Evolutionary conservation across 176 grass and related monocot species (phyloP), one percentile per base, ranked within the genome.

Genomic region (Microstegium vimineum): DNA sequence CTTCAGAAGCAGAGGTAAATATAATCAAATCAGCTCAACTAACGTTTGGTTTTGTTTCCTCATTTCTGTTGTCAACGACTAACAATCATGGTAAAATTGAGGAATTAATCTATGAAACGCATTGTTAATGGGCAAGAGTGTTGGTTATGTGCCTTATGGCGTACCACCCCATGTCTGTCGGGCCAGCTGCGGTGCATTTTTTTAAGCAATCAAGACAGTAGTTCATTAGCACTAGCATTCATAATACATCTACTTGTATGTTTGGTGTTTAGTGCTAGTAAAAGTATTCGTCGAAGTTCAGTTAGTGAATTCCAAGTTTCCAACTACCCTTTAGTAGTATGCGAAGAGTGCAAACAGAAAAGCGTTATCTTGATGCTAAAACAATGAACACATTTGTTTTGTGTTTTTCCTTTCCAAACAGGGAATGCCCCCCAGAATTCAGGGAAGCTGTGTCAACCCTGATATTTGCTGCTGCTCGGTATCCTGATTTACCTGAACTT

Each of bases 391-490:
- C 64, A 18, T 51, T 23, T 30, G 45, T 81, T 74, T 33, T 30
- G 36, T 73, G 43, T 54, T 80, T 51, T 34, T 28, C 23, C 33
- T 49, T 84, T 81, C 43, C 36, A 65, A 65, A 74, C 51, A 99
- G 89, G 80, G 93, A 99, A 20, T 99, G 96, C 37, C 91, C 96
- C 64, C 80, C 76, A 75, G 96, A 95, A 92, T 69, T 78, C 12
- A 87, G 77, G 79, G 93, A 99, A 95, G 91, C 93, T 2, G 63
- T 95, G 25, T 84, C 96, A 71, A 99, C 96, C 33, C 59, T 99
- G 36, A 94, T 95, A 73, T 99, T 94, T 81, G 89, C 93, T 67
- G 89, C 91, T 33, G 93, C 96, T 77, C 92, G 83, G 31, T 99
- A 95, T 85, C 76, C 91, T 30, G 93, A 95, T 72, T 79, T 99